Conservation (phyloP, 345 rosid genomes). For the Salix viminalis region DNA sequence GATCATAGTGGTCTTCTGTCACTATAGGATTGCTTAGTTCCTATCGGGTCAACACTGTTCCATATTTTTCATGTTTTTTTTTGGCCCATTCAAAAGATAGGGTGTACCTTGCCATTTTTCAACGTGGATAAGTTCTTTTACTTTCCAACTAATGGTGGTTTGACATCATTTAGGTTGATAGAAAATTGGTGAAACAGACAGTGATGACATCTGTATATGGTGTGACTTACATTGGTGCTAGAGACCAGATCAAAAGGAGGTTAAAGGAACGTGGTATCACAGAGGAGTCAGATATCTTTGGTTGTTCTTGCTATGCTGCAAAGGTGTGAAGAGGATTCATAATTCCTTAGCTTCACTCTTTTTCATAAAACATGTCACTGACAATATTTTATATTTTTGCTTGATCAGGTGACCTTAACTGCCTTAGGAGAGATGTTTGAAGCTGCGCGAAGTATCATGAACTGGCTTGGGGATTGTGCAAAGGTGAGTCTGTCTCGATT, state of each 20-base stretch:
- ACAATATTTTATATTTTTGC: conserved; percentile 11
- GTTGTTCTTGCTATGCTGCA: conserved; percentile 93
- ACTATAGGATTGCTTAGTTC: neutral
- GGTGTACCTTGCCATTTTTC: neutral
- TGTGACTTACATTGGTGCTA: conserved; percentile 90
- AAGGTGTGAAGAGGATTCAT: conserved; percentile 49
- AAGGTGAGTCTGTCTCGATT: conserved; percentile 45
- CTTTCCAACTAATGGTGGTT: conserved; percentile 13
- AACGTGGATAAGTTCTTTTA: neutral
- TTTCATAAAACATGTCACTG: neutral
- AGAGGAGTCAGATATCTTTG: conserved; percentile 56
- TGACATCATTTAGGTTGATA: conserved; percentile 65
- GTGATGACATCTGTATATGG: conserved; percentile 99
- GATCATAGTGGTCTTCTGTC: neutral
- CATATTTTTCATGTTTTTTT: neutral
- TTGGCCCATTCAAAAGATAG: neutral
- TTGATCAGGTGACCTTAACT: conserved; percentile 66
- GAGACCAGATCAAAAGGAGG: conserved; percentile 91
- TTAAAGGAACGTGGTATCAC: conserved; percentile 76
- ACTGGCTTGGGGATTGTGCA: conserved; percentile 97
- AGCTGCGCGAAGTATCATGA: conserved; percentile 92
- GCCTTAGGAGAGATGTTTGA: conserved; percentile 95
- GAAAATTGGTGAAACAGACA: conserved; percentile 98
- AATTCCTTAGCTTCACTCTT: neutral
- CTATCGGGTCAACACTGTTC: neutral